Evolutionary conservation across 2,329 filamentous ascomycete genomes (phyloP), one percentile per base, ranked within the genome.

Genomic region (Phaeosphaeria sp.): DNA sequence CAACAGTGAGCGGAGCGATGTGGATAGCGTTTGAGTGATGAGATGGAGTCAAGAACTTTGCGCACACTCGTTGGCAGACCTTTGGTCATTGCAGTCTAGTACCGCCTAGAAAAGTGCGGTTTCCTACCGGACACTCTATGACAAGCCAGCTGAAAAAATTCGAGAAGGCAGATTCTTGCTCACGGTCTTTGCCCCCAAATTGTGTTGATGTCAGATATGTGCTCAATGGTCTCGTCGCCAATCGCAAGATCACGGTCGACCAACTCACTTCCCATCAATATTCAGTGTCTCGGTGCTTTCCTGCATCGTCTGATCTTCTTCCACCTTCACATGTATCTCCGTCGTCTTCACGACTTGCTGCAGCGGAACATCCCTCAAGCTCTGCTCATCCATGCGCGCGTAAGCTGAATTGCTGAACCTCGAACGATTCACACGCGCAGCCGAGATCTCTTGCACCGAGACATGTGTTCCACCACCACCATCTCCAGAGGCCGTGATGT

Each of bases 341-440:
- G 62, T 67, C 20, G 64, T 68, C 58, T 66, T 68, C 3, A 63
- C 42, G 13, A 68, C 59, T 25, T 62, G 51, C n/a, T 36, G 53
- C 18, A 52, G 36, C 43, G 55, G 45, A 2, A 55, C 13, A 20
- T 11, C 36, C 17, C 25, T 36, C 13, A 13, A 36, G 1, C 20
- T 39, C 6, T 59, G 54, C 7, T 65, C 60, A 11, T 67, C 57
- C 65, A 68, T 63, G 9, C 56, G 47, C n/a, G 59, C 51, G 36
- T 68, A 67, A 11, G 57, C 45, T 20, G 57, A 54, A 20, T 53
- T 52, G 8, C 57, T 47, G 22, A 30, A 47, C 4, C 17, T 27
- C 57, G 2, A 54, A 53, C 30, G 42, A 33, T 20, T 21, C 43
- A 40, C 24, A 30, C 24, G 44, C 2, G n/a, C n/a, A 24, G 18